A percentile compares a stretch with the other conserved stretches of the same genome.
phyloP scores from a whole-genome alignment of 257 asterid genomes.

The Nicotiana paniculata region DNA sequence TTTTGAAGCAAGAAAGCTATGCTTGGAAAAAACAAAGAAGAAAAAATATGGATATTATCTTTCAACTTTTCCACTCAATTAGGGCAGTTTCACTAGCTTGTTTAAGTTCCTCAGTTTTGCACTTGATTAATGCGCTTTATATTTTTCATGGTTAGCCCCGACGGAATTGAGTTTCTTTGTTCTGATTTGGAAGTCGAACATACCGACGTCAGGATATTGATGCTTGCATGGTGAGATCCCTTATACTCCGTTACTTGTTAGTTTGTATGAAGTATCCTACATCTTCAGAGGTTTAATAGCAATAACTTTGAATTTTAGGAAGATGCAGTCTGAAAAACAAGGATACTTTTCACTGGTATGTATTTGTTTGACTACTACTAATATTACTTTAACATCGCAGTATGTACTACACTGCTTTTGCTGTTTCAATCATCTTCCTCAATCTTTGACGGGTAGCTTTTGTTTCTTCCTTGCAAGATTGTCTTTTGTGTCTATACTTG shows the following conservation, averaged over 20 bases:
- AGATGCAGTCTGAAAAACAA: constrained; percentile 89
- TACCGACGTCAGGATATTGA: constrained; percentile 70
- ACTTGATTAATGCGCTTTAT: background rate
- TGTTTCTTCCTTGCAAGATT: background rate
- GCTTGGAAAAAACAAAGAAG: background rate
- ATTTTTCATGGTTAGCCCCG: constrained; percentile 49
- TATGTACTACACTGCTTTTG: background rate
- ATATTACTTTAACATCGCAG: background rate
- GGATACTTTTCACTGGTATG: constrained; percentile 78
- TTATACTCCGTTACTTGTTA: background rate
- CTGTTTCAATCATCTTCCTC: background rate
- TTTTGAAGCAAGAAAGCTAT: background rate
- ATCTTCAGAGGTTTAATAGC: constrained; percentile 14
- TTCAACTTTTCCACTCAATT: background rate
- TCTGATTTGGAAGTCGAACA: constrained; percentile 75
- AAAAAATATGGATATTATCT: background rate
- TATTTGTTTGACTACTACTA: background rate
- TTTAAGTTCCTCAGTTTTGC: background rate
- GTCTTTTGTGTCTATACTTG: background rate
- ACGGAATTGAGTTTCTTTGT: constrained; percentile 74
- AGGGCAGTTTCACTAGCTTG: background rate
- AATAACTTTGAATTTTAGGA: constrained; percentile 38
- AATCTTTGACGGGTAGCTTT: background rate
- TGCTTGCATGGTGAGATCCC: constrained; percentile 74
- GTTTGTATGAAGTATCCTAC: constrained; percentile 3